Evolutionary conservation across 176 grass and related monocot genomes (phyloP).

Genomic region (Juncus inflexus): DNA sequence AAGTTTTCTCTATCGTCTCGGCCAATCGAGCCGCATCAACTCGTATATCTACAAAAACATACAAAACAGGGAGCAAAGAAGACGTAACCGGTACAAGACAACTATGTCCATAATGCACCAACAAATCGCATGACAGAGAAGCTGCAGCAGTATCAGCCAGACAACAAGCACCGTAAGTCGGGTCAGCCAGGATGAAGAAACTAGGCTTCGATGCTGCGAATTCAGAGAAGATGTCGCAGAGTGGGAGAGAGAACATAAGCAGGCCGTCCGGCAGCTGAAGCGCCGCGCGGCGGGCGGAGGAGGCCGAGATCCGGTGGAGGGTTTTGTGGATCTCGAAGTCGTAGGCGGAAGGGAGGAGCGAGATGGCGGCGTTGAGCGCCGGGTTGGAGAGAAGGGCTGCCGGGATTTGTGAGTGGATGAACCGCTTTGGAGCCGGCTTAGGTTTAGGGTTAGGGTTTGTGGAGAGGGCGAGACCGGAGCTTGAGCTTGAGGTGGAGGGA

Average conservation of each 20-base stretch:
- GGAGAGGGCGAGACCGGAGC: constrained; percentile 27
- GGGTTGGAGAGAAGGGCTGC: constrained; percentile 66
- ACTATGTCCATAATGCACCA: constrained; percentile 92
- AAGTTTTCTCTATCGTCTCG: constrained; percentile 41
- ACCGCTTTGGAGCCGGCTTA: constrained; percentile 54
- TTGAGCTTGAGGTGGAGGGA: not conserved
- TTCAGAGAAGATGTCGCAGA: constrained; percentile 66
- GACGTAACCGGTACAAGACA: constrained; percentile 85
- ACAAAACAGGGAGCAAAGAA: constrained; percentile 79
- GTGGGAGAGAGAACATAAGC: constrained; percentile 80
- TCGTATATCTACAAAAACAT: constrained; percentile 93
- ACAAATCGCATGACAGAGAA: constrained; percentile 68
- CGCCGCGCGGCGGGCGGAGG: constrained; percentile 49
- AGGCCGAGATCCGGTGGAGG: constrained; percentile 62
- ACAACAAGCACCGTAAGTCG: constrained; percentile 93
- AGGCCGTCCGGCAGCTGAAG: constrained; percentile 92
- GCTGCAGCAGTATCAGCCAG: constrained; percentile 51
- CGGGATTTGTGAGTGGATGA: constrained; percentile 79
- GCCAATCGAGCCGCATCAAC: constrained; percentile 64
- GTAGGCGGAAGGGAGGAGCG: constrained; percentile 64
- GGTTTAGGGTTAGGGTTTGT: constrained; percentile 26
- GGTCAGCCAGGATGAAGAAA: constrained; percentile 77
- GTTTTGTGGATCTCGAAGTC: constrained; percentile 93
- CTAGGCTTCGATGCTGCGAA: constrained; percentile 44
- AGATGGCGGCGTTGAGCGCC: constrained; percentile 50